A percentile compares a stretch with the other conserved stretches of the same genome.
These are phyloP conservation scores for Taiozyma sp. DNA, from an alignment of 1,139 yeast species.

Conservation along the genomic window DNA sequence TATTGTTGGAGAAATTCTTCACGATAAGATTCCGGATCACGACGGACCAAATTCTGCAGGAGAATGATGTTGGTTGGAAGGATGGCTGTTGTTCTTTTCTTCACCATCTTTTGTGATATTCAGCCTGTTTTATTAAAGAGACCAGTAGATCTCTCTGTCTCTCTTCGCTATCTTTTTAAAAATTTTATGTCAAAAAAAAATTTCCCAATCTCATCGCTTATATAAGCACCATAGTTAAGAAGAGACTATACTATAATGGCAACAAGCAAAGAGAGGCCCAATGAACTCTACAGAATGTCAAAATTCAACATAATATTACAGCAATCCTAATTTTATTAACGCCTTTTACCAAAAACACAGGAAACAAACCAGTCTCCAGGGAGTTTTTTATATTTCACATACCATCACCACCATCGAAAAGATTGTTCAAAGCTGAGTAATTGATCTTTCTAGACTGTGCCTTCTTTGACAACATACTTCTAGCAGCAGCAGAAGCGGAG, in stretches of 20 bases:
- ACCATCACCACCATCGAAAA: conserved; percentile 35
- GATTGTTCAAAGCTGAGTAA: conserved; percentile 67
- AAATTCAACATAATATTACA: not conserved
- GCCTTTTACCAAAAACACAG: not conserved
- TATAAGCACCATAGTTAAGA: conserved; percentile 1
- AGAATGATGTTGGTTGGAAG: conserved; percentile 89
- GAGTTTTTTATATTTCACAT: not conserved
- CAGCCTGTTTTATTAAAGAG: no score
- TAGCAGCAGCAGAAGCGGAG: conserved; percentile 72
- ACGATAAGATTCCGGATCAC: conserved; percentile 90
- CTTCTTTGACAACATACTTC: conserved; percentile 62
- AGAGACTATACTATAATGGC: not conserved
- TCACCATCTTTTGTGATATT: conserved; percentile 50
- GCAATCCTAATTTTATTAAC: not conserved
- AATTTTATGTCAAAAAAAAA: conserved; percentile 3
- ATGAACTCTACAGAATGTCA: no score
- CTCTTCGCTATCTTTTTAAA: not conserved
- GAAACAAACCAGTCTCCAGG: not conserved
- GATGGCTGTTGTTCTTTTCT: conserved; percentile 85
- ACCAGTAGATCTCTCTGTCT: no score
- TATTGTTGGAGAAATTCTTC: conserved; percentile 93
- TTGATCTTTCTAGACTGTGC: conserved; percentile 84
- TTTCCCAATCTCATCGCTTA: conserved; percentile 13
- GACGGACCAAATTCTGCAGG: conserved; percentile 83
- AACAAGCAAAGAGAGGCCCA: no score